phyloP scores from a whole-genome alignment of 2,329 filamentous ascomycete species.

The Lachnellula willkommii region DNA sequence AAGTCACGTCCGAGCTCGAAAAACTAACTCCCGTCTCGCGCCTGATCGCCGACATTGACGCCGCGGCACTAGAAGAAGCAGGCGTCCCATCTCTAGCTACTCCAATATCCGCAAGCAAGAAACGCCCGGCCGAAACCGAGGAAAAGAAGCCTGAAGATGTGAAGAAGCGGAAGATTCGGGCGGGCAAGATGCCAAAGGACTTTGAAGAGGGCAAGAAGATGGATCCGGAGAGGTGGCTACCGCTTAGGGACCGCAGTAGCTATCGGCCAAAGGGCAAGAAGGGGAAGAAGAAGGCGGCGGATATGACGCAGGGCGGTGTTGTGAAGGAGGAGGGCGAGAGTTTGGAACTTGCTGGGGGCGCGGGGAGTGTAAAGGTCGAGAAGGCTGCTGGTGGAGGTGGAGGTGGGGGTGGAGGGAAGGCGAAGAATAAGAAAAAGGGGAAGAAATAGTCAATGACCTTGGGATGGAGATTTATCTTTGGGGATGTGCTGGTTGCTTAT shows the following conservation, averaged over 20 bases:
- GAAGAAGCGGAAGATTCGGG: constrained; percentile 54
- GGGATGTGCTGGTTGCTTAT: background rate
- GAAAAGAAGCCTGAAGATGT: constrained; percentile 37
- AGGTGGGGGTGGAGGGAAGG: constrained; percentile 24
- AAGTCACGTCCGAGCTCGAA: constrained; percentile 49
- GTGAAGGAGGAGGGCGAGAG: constrained; percentile 65
- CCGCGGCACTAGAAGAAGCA: constrained; percentile 55
- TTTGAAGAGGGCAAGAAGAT: constrained; percentile 72
- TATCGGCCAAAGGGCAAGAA: constrained; percentile 91
- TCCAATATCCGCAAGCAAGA: constrained; percentile 40
- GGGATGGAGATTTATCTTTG: background rate
- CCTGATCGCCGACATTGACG: constrained; percentile 57
- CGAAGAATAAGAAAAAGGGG: constrained; percentile 42
- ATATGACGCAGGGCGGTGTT: constrained; percentile 78
- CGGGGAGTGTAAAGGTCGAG: constrained; percentile 59
- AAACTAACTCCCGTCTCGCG: constrained; percentile 57
- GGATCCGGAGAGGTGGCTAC: constrained; percentile 91
- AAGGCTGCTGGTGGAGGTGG: constrained; percentile 40
- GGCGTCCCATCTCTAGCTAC: constrained; percentile 53
- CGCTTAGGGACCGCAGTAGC: constrained; percentile 78
- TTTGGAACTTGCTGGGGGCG: constrained; percentile 57
- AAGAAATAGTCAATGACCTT: constrained; percentile 40
- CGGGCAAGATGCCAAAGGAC: constrained; percentile 63
- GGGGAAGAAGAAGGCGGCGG: constrained; percentile 74
- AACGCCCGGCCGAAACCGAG: constrained; percentile 40